These are phyloP conservation scores for Ustilaginoidea virens DNA, from an alignment of 2,329 filamentous ascomycete species.

Conservation along the genomic window DNA sequence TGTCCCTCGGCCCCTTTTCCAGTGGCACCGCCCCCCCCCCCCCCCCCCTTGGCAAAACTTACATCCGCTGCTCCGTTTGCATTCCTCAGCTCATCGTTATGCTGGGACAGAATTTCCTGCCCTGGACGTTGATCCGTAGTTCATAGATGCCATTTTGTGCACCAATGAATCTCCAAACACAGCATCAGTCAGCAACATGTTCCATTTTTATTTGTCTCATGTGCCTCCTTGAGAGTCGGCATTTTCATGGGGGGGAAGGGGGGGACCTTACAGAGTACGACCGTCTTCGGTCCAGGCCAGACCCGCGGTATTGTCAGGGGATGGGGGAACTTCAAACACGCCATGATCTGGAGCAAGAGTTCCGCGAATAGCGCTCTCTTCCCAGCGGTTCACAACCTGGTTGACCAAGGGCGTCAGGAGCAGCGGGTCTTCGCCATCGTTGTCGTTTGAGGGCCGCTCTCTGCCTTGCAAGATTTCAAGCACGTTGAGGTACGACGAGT, in stretches of 20 bases:
- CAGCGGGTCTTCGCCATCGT: slow-evolving; percentile 20
- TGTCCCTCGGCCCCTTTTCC: too few relatives aligned
- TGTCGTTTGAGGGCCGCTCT: slow-evolving; percentile 15
- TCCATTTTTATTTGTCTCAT: too few relatives aligned
- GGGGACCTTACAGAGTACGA: slow-evolving; percentile 42
- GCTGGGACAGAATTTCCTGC: slow-evolving; percentile 43
- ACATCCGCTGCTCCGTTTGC: not conserved
- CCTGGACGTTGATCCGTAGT: slow-evolving; percentile 48
- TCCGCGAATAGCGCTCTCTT: slow-evolving; percentile 19
- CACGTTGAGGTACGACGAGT: slow-evolving; percentile 20
- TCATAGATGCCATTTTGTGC: slow-evolving; percentile 65
- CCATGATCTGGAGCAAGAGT: slow-evolving; percentile 21
- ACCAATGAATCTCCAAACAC: slow-evolving; percentile 36
- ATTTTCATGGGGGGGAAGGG: too few relatives aligned
- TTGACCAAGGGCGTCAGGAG: slow-evolving; percentile 21
- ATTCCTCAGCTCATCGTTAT: slow-evolving; percentile 31
- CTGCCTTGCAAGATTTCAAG: slow-evolving; percentile 22
- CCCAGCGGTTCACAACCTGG: slow-evolving; percentile 21
- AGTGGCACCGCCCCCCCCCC: too few relatives aligned
- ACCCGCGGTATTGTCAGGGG: slow-evolving; percentile 43
- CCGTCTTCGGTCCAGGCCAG: slow-evolving; percentile 48
- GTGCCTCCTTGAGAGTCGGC: too few relatives aligned
- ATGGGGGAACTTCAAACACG: slow-evolving; percentile 27
- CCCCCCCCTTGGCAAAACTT: too few relatives aligned
- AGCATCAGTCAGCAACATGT: slow-evolving; percentile 10